Evolutionary conservation across 108 stramenopile species (phyloP).

Genomic region (Mediolabrus comicus): DNA sequence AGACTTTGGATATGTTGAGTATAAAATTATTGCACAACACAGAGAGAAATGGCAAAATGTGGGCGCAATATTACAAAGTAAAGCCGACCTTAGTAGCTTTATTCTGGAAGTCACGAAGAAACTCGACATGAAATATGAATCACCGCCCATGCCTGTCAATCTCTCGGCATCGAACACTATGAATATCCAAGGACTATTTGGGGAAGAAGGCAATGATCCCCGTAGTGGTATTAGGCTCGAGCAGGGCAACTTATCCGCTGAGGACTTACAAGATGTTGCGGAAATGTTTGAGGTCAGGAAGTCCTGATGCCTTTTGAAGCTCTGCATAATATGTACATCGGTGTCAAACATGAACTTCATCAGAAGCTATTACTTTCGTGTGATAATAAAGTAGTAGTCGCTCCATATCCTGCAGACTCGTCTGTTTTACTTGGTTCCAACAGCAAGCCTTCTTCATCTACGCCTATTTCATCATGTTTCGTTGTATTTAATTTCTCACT

Average conservation of each 20-base stretch:
- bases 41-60: conserved; percentile 52
- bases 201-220: neutral
- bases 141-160: conserved; percentile 67
- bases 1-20: conserved; percentile 62
- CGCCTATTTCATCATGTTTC: neutral
- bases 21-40: conserved; percentile 54
- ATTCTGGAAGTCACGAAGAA: conserved; percentile 65
- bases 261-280: neutral
- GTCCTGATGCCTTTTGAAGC: neutral
- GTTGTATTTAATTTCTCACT: conserved; percentile 1
- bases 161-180: conserved; percentile 13
- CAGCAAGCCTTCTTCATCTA: conserved; percentile 14
- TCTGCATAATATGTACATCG: too few relatives aligned
- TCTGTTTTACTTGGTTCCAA: conserved; percentile 9
- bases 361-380: neutral
- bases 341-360: neutral
- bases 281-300: neutral
- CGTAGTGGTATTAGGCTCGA: neutral
- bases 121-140: conserved; percentile 65
- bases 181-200: neutral
- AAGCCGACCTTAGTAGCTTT: conserved; percentile 58
- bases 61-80: conserved; percentile 58
- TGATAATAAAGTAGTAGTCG: neutral
- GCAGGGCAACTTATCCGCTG: neutral
- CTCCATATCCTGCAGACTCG: neutral